Evolutionary conservation across 345 rosid species (phyloP), one percentile per base, ranked within the genome.

Genomic region (Anastatica hierochuntica): DNA sequence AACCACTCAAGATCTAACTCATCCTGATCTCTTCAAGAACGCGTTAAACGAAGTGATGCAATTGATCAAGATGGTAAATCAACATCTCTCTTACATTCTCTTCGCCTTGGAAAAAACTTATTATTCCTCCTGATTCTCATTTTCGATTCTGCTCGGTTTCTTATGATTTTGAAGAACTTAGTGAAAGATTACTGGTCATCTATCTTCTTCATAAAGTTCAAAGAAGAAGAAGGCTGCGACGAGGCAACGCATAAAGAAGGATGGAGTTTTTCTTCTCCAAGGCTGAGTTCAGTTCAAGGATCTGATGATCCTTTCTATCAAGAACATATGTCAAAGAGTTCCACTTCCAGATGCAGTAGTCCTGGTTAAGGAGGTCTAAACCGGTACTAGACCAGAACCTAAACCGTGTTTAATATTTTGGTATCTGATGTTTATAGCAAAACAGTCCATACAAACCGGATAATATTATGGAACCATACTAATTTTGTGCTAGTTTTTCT

Each of bases 181-280:
- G 78, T 63, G 27, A 84, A 68, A 74, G 95, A 86, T 69, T 85
- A 82, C 72, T 83, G 85, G 95, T 79, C 90, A 56, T 85, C 90
- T 12, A 72, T 73, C 60, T 85, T 60, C 70, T 85, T 71, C 74
- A 66, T 80, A 53, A 86, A 84, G 77, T 80, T 86, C 64, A 90
- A 76, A 71, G 90, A 88, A 68, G 90, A 81, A 50, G 82, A 74
- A 27, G 53, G 69, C 30, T 62, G 62, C 30, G 69, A 66, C 11
- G 82, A 79, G 17, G 63, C 67, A 57, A 84, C 77, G 40, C 74
- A 63, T 9, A 67, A 73, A 60, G 58, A 76, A 34, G 72, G 72
- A 43, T 83, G 90, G 82, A 73, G 71, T 72, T 76, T 74, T 68
- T 41, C 90, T 62, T 27, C 94, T 51, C 94, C 97, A 13, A 73